Evolutionary conservation across 2,329 filamentous ascomycete genomes (phyloP), one percentile per base, ranked within the genome.

Genomic region (Apiospora sp.): DNA sequence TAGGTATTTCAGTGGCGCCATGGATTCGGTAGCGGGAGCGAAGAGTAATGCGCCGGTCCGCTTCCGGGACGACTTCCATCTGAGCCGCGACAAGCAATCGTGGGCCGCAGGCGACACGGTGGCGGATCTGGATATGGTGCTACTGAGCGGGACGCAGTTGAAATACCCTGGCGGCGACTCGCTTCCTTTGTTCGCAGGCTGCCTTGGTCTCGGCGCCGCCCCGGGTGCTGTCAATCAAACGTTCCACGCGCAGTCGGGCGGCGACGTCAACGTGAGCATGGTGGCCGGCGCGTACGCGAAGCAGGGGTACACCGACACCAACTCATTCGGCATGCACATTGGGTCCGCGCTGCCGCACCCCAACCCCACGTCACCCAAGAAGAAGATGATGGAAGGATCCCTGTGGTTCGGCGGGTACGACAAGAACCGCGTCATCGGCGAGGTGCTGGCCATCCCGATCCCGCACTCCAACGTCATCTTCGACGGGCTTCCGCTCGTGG

Each of bases 261-360:
- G 48, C 27, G 27, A 14, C 4, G 51, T 58, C 27, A 58, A 27
- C 27, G 14, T 58, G 27, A 27, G 51, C 24, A 30, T 58, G 51
- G 51, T 58, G 51, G 51, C 51, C 12, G 51, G 51, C 51, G 14
- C 27, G 14, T 46, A 46, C 19, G 44, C 14, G 44, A 46, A 46
- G 14, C 44, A 46, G 44, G 44, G 51, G 24, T 58, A 34, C 14
- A 46, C 44, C 44, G 44, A 46, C 2, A 46, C 44, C 44, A 46
- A 46, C 44, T 83, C 81, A 0, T 84, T 80, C 71, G 80, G 81
- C 24, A 75, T 84, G 80, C 82, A 84, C 61, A 81, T 84, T n/a
- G 82, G 82, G 1, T 81, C 82, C 0, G 79, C 76, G 0, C 61
- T 30, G 1, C 72, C 77, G 4, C 24, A 24, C 24, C 19, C 44